These are phyloP conservation scores for Perkinsus olseni DNA, from an alignment of 169 alveolate species.

Conservation along the genomic window DNA sequence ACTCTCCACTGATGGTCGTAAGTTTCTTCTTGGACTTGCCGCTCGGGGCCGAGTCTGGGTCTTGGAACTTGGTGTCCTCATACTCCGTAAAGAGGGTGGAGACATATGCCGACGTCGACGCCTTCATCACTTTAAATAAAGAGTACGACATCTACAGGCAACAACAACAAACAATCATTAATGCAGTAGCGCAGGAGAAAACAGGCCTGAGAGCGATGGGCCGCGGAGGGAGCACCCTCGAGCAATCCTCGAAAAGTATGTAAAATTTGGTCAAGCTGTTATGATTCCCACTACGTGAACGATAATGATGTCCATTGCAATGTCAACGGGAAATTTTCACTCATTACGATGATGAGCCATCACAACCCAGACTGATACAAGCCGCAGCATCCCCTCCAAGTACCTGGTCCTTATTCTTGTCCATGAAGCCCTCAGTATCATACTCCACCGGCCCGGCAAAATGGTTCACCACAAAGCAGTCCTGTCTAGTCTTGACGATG, in stretches of 20 bases:
- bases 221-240: no score
- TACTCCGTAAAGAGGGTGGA: slow-evolving; percentile 13
- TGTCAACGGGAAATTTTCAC: no score
- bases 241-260: no score
- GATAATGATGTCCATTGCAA: no score
- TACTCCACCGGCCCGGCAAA: slow-evolving; percentile 94
- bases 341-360: no score
- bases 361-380: no score
- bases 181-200: no score
- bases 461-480: slow-evolving; percentile 77
- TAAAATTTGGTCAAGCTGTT: no score
- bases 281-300: no score
- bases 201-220: no score
- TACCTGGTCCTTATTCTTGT: slow-evolving; percentile 90
- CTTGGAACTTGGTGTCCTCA: slow-evolving; percentile 19
- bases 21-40: slow-evolving; percentile 4
- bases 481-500: slow-evolving; percentile 59
- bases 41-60: slow-evolving; percentile 4
- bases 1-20: slow-evolving; percentile 72
- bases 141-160: not conserved
- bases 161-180: not conserved
- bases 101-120: slow-evolving; percentile 24
- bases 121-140: slow-evolving; percentile 18
- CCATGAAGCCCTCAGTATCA: slow-evolving; percentile 80
- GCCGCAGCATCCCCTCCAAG: slow-evolving; percentile 43